Evolutionary conservation across 78 protist genomes (phyloP).

Genomic region (Dictyostelium firmibasis): DNA sequence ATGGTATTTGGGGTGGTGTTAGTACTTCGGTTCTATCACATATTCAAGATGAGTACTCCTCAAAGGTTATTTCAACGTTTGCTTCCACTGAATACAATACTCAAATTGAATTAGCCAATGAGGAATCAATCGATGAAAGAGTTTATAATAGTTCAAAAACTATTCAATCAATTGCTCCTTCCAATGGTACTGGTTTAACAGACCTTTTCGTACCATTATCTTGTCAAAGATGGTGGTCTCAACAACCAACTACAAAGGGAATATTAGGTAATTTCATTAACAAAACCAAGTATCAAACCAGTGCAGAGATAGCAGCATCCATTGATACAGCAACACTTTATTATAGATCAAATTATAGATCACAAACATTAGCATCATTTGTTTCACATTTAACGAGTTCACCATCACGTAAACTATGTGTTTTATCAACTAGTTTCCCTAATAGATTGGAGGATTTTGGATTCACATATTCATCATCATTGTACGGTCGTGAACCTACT

Average conservation of each 20-base stretch:
- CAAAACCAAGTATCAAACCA: constrained; percentile 13
- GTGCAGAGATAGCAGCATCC: constrained; percentile 38
- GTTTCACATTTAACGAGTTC: not conserved
- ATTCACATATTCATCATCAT: not conserved
- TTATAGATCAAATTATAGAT: constrained; percentile 35
- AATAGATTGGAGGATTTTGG: not conserved
- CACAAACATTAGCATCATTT: not conserved
- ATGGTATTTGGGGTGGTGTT: constrained; percentile 71
- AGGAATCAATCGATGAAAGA: not conserved
- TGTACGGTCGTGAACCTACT: not conserved
- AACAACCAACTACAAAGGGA: not conserved
- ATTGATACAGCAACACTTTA: constrained; percentile 38
- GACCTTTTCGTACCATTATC: constrained; percentile 30
- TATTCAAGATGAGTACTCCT: constrained; percentile 29
- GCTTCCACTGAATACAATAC: not conserved
- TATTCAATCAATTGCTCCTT: not conserved
- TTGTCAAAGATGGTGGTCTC: constrained; percentile 21
- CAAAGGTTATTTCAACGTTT: constrained; percentile 9
- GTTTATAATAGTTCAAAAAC: not conserved
- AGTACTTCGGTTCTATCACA: not conserved
- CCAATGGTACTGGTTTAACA: not conserved
- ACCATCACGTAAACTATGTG: not conserved
- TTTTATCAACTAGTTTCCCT: constrained; percentile 14
- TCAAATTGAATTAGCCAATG: not conserved
- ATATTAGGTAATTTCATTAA: not conserved